A percentile compares a stretch with the other conserved stretches of the same genome.
Conservation (phyloP, 2,329 filamentous ascomycete species). For the Penicillium sp. region DNA sequence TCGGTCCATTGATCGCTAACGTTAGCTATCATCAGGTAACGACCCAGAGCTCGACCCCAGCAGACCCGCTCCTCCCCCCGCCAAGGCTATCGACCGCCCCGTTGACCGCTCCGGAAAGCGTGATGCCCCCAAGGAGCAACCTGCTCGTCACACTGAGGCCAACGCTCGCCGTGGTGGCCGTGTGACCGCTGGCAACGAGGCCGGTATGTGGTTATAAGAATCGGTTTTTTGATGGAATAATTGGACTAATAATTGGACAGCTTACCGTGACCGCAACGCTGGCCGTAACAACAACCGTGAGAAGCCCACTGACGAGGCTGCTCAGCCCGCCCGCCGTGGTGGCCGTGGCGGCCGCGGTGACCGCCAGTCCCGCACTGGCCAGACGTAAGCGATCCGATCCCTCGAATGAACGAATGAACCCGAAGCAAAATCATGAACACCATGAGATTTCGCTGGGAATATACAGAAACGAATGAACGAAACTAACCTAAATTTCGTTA, state of each 20-base stretch:
- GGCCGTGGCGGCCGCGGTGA: slow-evolving; percentile 49
- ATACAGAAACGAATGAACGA: not conserved
- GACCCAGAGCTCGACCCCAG: slow-evolving; percentile 71
- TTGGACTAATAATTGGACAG: slow-evolving; percentile 49
- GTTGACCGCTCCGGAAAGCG: slow-evolving; percentile 77
- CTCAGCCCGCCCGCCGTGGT: slow-evolving; percentile 46
- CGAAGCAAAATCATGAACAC: not conserved
- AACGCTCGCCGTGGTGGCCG: slow-evolving; percentile 51
- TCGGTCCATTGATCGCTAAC: slow-evolving; percentile 25
- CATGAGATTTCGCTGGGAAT: not conserved
- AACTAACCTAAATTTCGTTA: slow-evolving; percentile 23
- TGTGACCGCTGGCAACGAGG: slow-evolving; percentile 71
- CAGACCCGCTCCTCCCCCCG: slow-evolving; percentile 72
- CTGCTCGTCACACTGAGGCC: slow-evolving; percentile 50
- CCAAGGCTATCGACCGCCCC: slow-evolving; percentile 87
- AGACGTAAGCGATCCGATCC: slow-evolving; percentile 52
- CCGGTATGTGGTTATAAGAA: slow-evolving; percentile 63
- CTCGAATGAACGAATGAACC: slow-evolving; percentile 5
- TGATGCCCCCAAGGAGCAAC: slow-evolving; percentile 71
- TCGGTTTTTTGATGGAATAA: not conserved
- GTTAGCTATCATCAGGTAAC: slow-evolving; percentile 56
- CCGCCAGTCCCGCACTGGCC: slow-evolving; percentile 62
- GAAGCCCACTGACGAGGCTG: slow-evolving; percentile 71
- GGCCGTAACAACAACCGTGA: slow-evolving; percentile 79
- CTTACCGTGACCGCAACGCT: slow-evolving; percentile 84